Evolutionary conservation across 805 yeast genomes (phyloP), one percentile per base, ranked within the genome.

Genomic region (Sporopachydermia lactativora): DNA sequence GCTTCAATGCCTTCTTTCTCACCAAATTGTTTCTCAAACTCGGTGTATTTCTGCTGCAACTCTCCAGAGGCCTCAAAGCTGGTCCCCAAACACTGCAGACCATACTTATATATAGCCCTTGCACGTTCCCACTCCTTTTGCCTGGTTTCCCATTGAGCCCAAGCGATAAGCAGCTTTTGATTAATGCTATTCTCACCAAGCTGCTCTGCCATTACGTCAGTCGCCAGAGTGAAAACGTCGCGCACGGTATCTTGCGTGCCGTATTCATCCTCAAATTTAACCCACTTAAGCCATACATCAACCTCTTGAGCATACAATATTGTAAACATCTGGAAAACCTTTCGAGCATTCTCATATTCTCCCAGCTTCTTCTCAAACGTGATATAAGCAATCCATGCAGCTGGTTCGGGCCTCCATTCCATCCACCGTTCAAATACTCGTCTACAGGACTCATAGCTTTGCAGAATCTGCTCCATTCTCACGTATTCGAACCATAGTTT

Each of bases 401-500:
- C 61, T 2, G 55, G 44, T 6, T 61, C 63, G 0, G 95, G 95
- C 45, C 73, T 74, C 85, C 94, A 81, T 17, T 64, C 61, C 39
- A 81, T 61, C 98, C 98, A 89, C 42, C 80, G 66, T 43, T 77
- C 75, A 57, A 79, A 88, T 4, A 89, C 65, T 11, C 59, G 57
- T 39, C 94, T 59, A 2, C 79, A 79, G 4, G 78, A 77, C 3
- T 62, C 54, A 35, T 73, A 60, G 51, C 84, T 75, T 34, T 75
- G 77, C 17, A 85, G 59, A 1, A 81, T 69, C 57, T 86, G 96
- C 57, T 86, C 96, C 14, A 88, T 70, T 37, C 80, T 77, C 4
- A 82, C 77, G 52, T 84, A 86, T 44, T 76, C 68, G 53, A 73
- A 82, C 96, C 97, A 89, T 15, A 89, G 60, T 54, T 88, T 88